Percentiles rank a stretch among this genome's conserved stretches.
Conservation (phyloP, 495 filamentous ascomycete genomes). For the Delitschia confertaspora region DNA sequence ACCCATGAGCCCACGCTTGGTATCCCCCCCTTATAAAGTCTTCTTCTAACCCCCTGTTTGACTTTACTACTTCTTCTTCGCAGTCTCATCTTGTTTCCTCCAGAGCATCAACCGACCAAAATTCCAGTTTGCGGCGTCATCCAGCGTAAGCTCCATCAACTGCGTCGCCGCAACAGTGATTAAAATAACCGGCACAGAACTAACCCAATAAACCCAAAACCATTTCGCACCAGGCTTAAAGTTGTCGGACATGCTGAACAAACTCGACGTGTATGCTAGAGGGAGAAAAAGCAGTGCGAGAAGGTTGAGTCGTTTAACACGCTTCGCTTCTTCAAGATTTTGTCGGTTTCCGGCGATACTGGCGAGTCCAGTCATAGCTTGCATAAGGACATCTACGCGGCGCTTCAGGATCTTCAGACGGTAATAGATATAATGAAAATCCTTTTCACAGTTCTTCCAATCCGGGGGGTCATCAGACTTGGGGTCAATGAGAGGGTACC, state of each 20-base stretch:
- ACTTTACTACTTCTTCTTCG: too few relatives aligned
- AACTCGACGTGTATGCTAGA: slow-evolving; percentile 10
- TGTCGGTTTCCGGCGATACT: slow-evolving; percentile 24
- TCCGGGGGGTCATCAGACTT: neutral
- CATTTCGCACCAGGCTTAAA: slow-evolving; percentile 12
- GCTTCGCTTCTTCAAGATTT: slow-evolving; percentile 25
- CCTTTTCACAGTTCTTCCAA: slow-evolving; percentile 14
- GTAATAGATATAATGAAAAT: slow-evolving; percentile 25
- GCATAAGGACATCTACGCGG: slow-evolving; percentile 22
- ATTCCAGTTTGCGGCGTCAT: slow-evolving; percentile 18
- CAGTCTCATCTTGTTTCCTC: neutral
- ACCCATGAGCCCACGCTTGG: too few relatives aligned
- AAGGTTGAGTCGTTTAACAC: slow-evolving; percentile 19
- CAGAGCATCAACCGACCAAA: slow-evolving; percentile 8
- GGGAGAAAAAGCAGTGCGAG: slow-evolving; percentile 22
- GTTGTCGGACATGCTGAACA: slow-evolving; percentile 24
- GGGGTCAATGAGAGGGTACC: slow-evolving; percentile 6
- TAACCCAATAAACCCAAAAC: slow-evolving; percentile 28
- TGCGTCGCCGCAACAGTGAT: slow-evolving; percentile 12
- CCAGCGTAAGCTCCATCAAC: slow-evolving; percentile 12
- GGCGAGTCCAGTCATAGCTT: slow-evolving; percentile 24
- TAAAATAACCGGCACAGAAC: slow-evolving; percentile 1
- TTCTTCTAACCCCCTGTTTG: too few relatives aligned
- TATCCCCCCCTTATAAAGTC: too few relatives aligned
- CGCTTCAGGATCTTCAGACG: slow-evolving; percentile 24